phyloP scores from a whole-genome alignment of 208 protist genomes.

The Crithidia mellificae region DNA sequence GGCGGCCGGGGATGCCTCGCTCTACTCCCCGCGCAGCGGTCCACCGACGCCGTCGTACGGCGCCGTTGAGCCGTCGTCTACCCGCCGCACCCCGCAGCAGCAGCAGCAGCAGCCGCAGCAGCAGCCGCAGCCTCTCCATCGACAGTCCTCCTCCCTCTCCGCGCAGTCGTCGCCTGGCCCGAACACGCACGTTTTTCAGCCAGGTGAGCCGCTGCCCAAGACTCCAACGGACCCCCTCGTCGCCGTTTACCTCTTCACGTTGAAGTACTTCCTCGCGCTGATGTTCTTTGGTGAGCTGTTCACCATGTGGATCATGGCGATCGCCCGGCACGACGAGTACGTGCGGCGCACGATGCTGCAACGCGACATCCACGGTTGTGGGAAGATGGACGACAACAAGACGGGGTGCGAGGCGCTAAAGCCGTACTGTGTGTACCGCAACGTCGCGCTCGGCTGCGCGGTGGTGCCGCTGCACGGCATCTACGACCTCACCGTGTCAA shows the following conservation, averaged over 20 bases:
- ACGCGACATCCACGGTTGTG: constrained; percentile 60
- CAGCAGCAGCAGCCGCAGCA: not conserved
- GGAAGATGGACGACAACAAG: constrained; percentile 41
- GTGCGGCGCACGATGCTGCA: constrained; percentile 41
- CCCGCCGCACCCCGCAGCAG: not conserved
- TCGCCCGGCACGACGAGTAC: constrained; percentile 54
- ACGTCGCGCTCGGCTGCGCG: constrained; percentile 41
- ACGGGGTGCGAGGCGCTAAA: constrained; percentile 48
- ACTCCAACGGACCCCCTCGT: constrained; percentile 78
- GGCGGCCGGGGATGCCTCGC: not conserved
- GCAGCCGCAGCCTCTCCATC: not conserved
- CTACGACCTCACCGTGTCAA: constrained; percentile 81
- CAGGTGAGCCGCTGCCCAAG: constrained; percentile 28
- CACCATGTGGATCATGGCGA: constrained; percentile 70
- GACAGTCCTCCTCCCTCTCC: not conserved
- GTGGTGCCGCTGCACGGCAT: constrained; percentile 65
- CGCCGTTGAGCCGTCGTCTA: constrained; percentile 15
- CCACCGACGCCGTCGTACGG: constrained; percentile 25
- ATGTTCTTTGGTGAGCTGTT: constrained; percentile 63
- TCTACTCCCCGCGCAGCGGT: constrained; percentile 12
- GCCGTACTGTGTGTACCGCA: constrained; percentile 64
- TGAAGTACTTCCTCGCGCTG: constrained; percentile 72
- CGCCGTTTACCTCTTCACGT: constrained; percentile 75
- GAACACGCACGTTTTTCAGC: not conserved
- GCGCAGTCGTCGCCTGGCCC: constrained; percentile 1